phyloP scores from a whole-genome alignment of 208 protist species.

The Kentomonas sorsogonicus region DNA sequence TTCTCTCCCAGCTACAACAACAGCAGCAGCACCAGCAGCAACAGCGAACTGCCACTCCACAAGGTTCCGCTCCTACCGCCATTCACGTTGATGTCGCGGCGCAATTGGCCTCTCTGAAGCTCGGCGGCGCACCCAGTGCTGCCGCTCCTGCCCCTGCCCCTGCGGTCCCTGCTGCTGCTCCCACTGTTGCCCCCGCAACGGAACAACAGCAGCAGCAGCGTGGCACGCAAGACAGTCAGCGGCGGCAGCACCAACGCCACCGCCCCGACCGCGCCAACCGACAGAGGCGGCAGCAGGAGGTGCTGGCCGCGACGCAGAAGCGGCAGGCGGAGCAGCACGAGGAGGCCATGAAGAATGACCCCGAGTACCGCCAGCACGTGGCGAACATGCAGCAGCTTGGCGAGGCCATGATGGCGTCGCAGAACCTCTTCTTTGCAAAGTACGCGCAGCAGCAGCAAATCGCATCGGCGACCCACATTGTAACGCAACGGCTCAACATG shows the following conservation, averaged over 20 bases:
- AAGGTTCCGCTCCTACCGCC: too few species aligned
- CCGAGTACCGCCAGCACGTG: conserved; percentile 66
- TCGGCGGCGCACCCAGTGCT: too few species aligned
- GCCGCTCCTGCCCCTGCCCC: too few species aligned
- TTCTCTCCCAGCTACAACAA: too few species aligned
- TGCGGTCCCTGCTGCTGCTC: too few species aligned
- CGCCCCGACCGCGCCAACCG: conserved; percentile 25
- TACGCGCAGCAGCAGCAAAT: conserved; percentile 53
- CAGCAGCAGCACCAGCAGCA: too few species aligned
- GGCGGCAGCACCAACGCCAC: not conserved
- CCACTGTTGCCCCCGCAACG: too few species aligned
- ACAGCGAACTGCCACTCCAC: too few species aligned
- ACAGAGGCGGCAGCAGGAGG: conserved; percentile 28
- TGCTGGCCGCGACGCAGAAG: conserved; percentile 20
- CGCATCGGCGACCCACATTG: conserved; percentile 30
- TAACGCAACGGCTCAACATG: conserved; percentile 78
- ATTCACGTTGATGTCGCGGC: too few species aligned
- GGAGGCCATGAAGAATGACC: conserved; percentile 57
- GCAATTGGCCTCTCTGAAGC: too few species aligned
- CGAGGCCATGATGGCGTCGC: conserved; percentile 37
- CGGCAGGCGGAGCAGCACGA: conserved; percentile 47
- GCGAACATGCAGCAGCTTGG: conserved; percentile 59
- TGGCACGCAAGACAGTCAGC: not conserved
- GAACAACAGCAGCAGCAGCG: not conserved
- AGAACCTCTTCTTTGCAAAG: conserved; percentile 39